Percentiles rank a stretch among this genome's conserved stretches.
These are phyloP conservation scores for Hypholoma fasciculare DNA, from an alignment of 768 basidiomycete genomes.

Conservation along the genomic window DNA sequence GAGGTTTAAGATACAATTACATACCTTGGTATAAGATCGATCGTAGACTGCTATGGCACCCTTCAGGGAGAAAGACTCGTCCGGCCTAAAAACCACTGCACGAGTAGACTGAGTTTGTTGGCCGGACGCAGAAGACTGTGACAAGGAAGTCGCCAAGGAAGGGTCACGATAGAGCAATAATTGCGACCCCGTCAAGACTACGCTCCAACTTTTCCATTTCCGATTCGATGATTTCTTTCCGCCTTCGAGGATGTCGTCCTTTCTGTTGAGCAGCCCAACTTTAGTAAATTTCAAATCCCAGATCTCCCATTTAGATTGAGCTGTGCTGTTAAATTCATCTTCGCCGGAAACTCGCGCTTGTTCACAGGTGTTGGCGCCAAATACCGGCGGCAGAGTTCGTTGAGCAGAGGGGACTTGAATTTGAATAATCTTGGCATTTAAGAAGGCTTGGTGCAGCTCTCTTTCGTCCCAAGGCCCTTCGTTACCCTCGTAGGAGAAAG, in stretches of 20 bases:
- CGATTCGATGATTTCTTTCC: constrained; percentile 74
- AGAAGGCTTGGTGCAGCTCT: constrained; percentile 64
- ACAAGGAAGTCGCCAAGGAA: constrained; percentile 49
- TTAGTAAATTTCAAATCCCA: constrained; percentile 70
- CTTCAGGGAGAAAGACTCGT: constrained; percentile 80
- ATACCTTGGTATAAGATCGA: constrained; percentile 72
- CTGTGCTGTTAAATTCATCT: constrained; percentile 1
- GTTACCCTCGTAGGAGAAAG: constrained; percentile 69
- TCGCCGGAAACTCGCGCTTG: constrained; percentile 19
- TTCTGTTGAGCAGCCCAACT: constrained; percentile 77
- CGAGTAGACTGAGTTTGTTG: constrained; percentile 19
- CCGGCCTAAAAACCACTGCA: constrained; percentile 60
- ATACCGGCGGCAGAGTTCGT: constrained; percentile 35
- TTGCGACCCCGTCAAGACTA: constrained; percentile 87
- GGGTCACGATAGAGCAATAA: constrained; percentile 86
- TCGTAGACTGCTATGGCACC: constrained; percentile 83
- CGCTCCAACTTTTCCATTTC: constrained; percentile 89
- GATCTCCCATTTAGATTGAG: constrained; percentile 23
- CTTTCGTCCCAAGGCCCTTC: constrained; percentile 66
- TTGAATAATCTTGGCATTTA: constrained; percentile 57
- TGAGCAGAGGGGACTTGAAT: constrained; percentile 43
- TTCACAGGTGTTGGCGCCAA: constrained; percentile 37
- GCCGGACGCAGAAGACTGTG: constrained; percentile 36
- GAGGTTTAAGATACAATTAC: constrained; percentile 8
- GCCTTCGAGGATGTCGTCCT: constrained; percentile 75